These are phyloP conservation scores for Suillus americanus DNA, from an alignment of 768 basidiomycete species.

Conservation along the genomic window DNA sequence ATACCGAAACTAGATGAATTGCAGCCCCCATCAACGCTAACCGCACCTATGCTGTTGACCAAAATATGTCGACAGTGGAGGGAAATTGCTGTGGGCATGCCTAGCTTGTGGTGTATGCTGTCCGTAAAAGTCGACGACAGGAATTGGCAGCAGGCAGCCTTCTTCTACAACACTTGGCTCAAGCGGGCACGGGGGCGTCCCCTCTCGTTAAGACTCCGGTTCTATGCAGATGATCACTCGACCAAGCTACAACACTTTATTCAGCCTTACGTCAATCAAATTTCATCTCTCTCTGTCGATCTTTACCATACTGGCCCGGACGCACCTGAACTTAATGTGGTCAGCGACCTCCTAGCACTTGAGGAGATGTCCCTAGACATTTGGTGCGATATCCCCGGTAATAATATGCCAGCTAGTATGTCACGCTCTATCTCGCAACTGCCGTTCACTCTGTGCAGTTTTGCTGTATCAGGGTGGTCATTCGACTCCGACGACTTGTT, in stretches of 20 bases:
- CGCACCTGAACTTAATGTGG: neutral
- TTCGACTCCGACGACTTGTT: neutral
- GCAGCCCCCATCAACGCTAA: no score
- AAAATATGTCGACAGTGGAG: no score
- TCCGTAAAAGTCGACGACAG: neutral
- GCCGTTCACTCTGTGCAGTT: neutral
- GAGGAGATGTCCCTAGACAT: neutral
- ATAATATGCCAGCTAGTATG: neutral
- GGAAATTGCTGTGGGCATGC: conserved; percentile 34
- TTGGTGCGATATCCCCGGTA: fast-evolving
- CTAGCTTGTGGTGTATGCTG: conserved; percentile 42
- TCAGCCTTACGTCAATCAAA: neutral
- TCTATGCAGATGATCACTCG: neutral
- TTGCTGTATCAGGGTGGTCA: neutral
- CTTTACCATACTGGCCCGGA: neutral
- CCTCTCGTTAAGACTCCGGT: conserved; percentile 17
- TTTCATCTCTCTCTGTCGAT: neutral
- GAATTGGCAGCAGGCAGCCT: conserved; percentile 13
- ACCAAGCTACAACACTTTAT: neutral
- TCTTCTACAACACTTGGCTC: conserved; percentile 9
- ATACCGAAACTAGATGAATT: no score
- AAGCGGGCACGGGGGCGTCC: conserved; percentile 10
- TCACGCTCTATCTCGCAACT: neutral
- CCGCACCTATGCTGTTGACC: no score
- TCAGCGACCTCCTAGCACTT: neutral